Percentiles rank a stretch among this genome's conserved stretches.
Conservation (phyloP, 805 yeast genomes). For the Pichia membranifaciens region DNA sequence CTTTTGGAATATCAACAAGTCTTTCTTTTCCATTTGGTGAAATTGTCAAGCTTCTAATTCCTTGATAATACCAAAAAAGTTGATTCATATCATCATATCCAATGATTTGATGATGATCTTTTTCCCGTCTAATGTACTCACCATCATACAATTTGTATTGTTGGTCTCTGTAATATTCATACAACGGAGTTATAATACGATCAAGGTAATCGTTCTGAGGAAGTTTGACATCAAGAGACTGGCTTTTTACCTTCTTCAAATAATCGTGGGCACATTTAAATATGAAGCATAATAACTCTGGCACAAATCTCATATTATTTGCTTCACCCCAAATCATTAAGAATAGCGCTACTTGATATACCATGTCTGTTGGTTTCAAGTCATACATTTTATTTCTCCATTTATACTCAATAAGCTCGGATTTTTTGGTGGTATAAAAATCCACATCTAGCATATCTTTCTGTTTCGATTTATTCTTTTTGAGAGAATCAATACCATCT, state of each 20-base stretch:
- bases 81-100: constrained; percentile 54
- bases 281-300: constrained; percentile 48
- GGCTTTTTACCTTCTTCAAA: constrained; percentile 34
- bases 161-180: constrained; percentile 61
- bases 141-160: constrained; percentile 54
- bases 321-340: constrained; percentile 74
- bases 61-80: constrained; percentile 42
- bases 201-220: constrained; percentile 31
- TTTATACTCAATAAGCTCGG: constrained; percentile 75
- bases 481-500: constrained; percentile 57
- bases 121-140: constrained; percentile 53
- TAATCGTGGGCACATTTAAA: constrained; percentile 52
- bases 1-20: constrained; percentile 27
- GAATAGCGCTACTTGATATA: constrained; percentile 59
- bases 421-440: constrained; percentile 26
- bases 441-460: constrained; percentile 25
- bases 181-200: constrained; percentile 41
- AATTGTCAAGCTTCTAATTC: constrained; percentile 31
- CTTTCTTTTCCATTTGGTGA: constrained; percentile 27
- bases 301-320: constrained; percentile 51
- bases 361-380: constrained; percentile 50
- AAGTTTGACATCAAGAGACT: background rate
- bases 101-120: constrained; percentile 58
- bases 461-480: constrained; percentile 53
- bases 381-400: constrained; percentile 66